Conservation (phyloP, 106 monocot genomes). For the Dactylorhiza incarnata region DNA sequence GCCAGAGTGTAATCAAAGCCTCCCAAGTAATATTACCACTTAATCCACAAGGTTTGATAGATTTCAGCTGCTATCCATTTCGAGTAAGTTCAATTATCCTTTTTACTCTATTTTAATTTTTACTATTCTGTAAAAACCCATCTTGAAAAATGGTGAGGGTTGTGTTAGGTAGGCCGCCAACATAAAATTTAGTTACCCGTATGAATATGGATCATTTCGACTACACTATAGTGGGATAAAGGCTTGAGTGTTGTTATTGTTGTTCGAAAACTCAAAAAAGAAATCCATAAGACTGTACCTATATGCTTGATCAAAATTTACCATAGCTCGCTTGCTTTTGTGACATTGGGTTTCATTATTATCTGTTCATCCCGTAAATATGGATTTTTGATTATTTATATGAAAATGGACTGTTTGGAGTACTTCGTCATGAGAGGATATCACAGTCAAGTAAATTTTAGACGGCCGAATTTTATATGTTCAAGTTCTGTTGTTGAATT, state of each 20-base stretch:
- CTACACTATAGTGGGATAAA: too few relatives aligned
- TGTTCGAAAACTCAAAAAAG: not conserved
- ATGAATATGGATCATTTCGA: too few relatives aligned
- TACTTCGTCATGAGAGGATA: too few relatives aligned
- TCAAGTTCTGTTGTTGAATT: too few relatives aligned
- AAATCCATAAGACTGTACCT: not conserved
- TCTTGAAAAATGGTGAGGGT: too few relatives aligned
- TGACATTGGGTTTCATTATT: not conserved
- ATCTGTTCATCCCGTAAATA: not conserved
- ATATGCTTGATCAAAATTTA: not conserved
- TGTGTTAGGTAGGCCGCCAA: too few relatives aligned
- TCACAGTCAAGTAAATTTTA: too few relatives aligned
- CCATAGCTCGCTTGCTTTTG: not conserved
- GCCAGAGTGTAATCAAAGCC: conserved; percentile 31
- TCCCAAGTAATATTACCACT: conserved; percentile 75
- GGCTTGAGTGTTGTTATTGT: too few relatives aligned
- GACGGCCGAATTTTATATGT: too few relatives aligned
- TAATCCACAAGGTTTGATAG: conserved; percentile 67
- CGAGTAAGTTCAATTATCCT: conserved; percentile 33
- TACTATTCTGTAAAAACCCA: too few relatives aligned
- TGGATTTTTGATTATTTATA: not conserved
- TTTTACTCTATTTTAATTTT: conserved; percentile 1
- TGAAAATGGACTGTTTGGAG: too few relatives aligned
- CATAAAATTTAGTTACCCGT: too few relatives aligned
- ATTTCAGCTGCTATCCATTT: conserved; percentile 83